Conservation (phyloP, 1,139 yeast species). For the Petasospora fabianii region DNA sequence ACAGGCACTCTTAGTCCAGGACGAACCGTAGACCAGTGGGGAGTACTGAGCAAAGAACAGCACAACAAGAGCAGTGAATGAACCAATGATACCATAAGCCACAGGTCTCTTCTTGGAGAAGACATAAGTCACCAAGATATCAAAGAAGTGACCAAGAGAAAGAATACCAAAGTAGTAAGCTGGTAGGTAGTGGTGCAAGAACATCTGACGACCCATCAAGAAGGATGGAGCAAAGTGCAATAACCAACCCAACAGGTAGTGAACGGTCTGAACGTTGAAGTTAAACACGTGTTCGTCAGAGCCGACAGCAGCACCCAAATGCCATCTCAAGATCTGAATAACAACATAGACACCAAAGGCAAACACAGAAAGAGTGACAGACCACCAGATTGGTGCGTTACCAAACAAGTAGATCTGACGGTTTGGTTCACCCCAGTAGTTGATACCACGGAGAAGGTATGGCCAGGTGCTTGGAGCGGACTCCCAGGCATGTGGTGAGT, state of each 20-base stretch:
- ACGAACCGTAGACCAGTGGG: slow-evolving; percentile 74
- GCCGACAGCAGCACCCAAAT: slow-evolving; percentile 51
- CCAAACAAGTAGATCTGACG: slow-evolving; percentile 85
- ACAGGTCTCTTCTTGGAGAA: slow-evolving; percentile 39
- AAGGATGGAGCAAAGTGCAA: slow-evolving; percentile 84
- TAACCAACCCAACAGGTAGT: slow-evolving; percentile 76
- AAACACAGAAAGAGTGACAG: slow-evolving; percentile 56
- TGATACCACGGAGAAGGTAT: slow-evolving; percentile 81
- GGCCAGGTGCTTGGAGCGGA: slow-evolving; percentile 92
- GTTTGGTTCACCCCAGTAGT: slow-evolving; percentile 82
- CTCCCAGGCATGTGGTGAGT: slow-evolving; percentile 84
- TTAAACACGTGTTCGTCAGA: slow-evolving; percentile 55
- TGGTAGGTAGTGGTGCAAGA: slow-evolving; percentile 90
- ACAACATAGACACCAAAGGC: slow-evolving; percentile 52
- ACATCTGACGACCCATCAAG: slow-evolving; percentile 91
- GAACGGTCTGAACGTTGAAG: slow-evolving; percentile 67
- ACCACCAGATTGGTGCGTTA: slow-evolving; percentile 90
- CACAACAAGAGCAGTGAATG: slow-evolving; percentile 48
- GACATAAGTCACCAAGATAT: slow-evolving; percentile 52
- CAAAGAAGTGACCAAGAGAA: slow-evolving; percentile 79
- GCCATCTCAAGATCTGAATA: slow-evolving; percentile 71
- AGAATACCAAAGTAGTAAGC: slow-evolving; percentile 85
- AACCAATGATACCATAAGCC: slow-evolving; percentile 42
- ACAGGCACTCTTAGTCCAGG: slow-evolving; percentile 77
- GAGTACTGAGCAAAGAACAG: slow-evolving; percentile 61